Conservation (phyloP, 495 filamentous ascomycete species). For the Parathielavia appendiculata region DNA sequence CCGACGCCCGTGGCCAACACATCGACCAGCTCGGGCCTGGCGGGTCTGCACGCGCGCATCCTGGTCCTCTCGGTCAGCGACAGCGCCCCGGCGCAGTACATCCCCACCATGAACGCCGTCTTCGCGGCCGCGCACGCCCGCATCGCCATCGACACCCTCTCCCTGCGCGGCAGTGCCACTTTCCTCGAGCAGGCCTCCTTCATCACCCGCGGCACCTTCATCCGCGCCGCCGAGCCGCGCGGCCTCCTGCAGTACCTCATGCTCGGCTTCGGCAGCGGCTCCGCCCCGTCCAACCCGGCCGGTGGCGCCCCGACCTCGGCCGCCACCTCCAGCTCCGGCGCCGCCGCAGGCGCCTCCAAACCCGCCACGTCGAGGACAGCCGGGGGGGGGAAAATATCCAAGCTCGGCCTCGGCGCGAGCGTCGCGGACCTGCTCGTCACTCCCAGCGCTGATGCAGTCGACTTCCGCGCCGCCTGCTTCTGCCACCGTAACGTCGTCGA, state of each 20-base stretch:
- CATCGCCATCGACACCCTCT: constrained; percentile 86
- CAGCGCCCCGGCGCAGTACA: constrained; percentile 84
- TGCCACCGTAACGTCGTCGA: constrained; percentile 90
- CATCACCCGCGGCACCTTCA: constrained; percentile 83
- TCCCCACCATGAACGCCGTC: constrained; percentile 94
- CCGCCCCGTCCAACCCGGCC: constrained; percentile 18
- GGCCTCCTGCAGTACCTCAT: constrained; percentile 87
- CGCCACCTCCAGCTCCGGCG: neutral
- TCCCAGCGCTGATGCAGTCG: constrained; percentile 79
- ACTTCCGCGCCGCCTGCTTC: constrained; percentile 96
- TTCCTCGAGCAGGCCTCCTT: constrained; percentile 93
- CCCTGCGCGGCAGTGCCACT: constrained; percentile 73
- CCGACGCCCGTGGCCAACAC: constrained; percentile 33
- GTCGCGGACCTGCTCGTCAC: constrained; percentile 51
- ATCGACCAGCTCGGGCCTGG: constrained; percentile 27
- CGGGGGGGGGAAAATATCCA: constrained; percentile 5
- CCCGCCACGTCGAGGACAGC: constrained; percentile 43
- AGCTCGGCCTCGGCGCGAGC: constrained; percentile 13
- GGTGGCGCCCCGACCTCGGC: constrained; percentile 1
- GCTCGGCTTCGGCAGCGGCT: constrained; percentile 70
- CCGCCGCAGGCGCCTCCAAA: constrained; percentile 46
- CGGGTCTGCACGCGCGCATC: constrained; percentile 72
- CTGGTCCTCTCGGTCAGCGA: constrained; percentile 76
- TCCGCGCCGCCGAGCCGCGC: constrained; percentile 55
- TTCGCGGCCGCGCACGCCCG: constrained; percentile 84